Evolutionary conservation across 805 yeast genomes (phyloP).

Genomic region (Nakazawaea ishiwadae): DNA sequence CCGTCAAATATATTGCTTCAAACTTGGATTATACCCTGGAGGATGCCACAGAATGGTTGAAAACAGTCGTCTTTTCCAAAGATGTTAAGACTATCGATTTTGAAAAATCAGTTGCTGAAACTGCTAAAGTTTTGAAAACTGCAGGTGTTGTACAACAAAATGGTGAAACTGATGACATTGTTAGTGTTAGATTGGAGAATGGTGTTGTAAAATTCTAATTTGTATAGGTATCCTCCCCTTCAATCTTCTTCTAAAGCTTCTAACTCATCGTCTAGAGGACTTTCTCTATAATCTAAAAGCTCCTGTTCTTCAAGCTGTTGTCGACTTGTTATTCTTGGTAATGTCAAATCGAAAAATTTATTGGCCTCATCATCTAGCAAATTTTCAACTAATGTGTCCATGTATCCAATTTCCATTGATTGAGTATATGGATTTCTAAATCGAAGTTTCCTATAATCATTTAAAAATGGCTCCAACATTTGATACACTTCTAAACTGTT

Average conservation of each 20-base stretch:
- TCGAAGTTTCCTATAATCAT: conserved; percentile 69
- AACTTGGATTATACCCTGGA: conserved; percentile 71
- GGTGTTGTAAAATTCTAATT: conserved; percentile 6
- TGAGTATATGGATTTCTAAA: conserved; percentile 32
- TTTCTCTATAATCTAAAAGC: conserved; percentile 32
- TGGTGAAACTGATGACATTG: conserved; percentile 16
- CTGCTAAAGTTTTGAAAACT: conserved; percentile 49
- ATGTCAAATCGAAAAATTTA: conserved; percentile 66
- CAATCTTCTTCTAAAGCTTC: conserved; percentile 22
- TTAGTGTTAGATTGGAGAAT: not conserved
- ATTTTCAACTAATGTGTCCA: conserved; percentile 75
- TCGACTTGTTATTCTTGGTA: conserved; percentile 56
- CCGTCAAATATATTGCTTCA: conserved; percentile 56
- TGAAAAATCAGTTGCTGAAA: conserved; percentile 45
- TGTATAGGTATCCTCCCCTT: too few species aligned
- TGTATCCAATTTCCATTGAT: conserved; percentile 38
- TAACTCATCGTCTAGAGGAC: conserved; percentile 27
- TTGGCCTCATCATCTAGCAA: conserved; percentile 40
- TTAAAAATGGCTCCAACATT: conserved; percentile 48
- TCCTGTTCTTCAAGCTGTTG: conserved; percentile 37
- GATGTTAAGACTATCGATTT: conserved; percentile 45
- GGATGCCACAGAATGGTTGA: conserved; percentile 80
- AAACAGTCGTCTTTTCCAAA: conserved; percentile 63
- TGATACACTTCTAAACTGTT: conserved; percentile 41
- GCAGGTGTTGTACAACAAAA: conserved; percentile 52